Evolutionary conservation across 2,329 filamentous ascomycete genomes (phyloP).

Genomic region (Fusarium sororula): DNA sequence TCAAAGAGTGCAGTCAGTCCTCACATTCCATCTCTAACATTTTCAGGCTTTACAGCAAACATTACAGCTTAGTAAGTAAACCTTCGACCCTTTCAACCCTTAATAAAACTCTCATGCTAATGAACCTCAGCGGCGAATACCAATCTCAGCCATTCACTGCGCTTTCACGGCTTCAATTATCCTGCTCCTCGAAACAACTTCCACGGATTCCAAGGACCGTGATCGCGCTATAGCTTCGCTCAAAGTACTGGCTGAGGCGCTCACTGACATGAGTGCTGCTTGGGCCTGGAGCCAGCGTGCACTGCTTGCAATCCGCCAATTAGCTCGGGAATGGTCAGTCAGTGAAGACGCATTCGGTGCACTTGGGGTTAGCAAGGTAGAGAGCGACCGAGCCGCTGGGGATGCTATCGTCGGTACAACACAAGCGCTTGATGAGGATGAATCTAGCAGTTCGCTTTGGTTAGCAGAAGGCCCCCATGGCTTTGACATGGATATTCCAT

Average conservation of each 20-base stretch:
- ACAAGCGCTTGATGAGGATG: not conserved
- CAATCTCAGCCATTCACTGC: not conserved
- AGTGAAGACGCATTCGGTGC: not conserved
- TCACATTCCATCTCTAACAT: not conserved
- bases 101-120: not conserved
- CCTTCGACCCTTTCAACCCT: too few relatives aligned
- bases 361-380: not conserved
- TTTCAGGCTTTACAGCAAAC: not conserved
- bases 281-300: conserved; percentile 3
- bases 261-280: not conserved
- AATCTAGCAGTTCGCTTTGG: not conserved
- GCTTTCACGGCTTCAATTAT: not conserved
- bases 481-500: not conserved
- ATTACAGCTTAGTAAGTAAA: not conserved
- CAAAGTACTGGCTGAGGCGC: not conserved
- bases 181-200: not conserved
- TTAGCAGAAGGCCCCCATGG: not conserved
- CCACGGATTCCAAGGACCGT: not conserved
- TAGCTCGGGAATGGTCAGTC: not conserved
- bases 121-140: not conserved
- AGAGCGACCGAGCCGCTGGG: rapidly evolving
- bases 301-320: not conserved
- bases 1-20: not conserved
- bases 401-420: too few relatives aligned
- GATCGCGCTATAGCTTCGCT: not conserved